A percentile compares a stretch with the other conserved stretches of the same genome.
Evolutionary conservation across 352 stramenopile genomes (phyloP).

Genomic region (Globisporangium recalcitrans): DNA sequence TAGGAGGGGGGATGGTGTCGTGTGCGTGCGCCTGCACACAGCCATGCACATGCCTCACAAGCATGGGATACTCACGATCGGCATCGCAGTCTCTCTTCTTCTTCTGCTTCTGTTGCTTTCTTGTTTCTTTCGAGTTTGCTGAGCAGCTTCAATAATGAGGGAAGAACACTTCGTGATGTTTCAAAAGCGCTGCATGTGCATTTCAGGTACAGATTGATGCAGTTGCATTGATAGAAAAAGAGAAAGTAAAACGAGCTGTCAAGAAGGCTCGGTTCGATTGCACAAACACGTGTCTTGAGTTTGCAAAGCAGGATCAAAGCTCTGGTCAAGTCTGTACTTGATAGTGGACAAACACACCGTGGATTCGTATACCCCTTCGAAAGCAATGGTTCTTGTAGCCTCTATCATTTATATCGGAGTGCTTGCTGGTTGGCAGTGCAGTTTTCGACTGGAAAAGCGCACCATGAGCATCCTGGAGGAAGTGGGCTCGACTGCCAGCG

Average conservation of each 20-base stretch:
- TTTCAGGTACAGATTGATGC: not conserved
- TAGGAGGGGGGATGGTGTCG: not conserved
- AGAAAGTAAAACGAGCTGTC: not conserved
- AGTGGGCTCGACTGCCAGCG: constrained; percentile 22
- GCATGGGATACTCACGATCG: constrained; percentile 11
- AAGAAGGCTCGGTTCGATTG: not conserved
- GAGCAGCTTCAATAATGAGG: not conserved
- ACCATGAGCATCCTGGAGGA: constrained; percentile 31
- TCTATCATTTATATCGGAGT: too few species aligned
- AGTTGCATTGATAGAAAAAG: too few species aligned
- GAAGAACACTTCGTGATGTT: not conserved
- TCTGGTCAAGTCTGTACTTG: too few species aligned
- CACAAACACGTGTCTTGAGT: not conserved
- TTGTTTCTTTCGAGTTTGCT: constrained; percentile 4
- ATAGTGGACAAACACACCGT: too few species aligned
- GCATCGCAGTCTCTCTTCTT: constrained; percentile 2
- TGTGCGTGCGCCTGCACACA: not conserved
- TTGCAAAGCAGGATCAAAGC: too few species aligned
- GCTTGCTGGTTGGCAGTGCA: constrained; percentile 8
- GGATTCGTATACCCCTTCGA: too few species aligned
- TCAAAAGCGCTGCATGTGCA: not conserved
- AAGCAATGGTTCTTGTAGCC: too few species aligned
- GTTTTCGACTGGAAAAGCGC: not conserved
- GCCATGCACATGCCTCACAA: not conserved
- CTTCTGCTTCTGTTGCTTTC: not conserved